These are phyloP conservation scores for Phytophthora brassicae DNA, from an alignment of 352 stramenopile species.

Conservation along the genomic window DNA sequence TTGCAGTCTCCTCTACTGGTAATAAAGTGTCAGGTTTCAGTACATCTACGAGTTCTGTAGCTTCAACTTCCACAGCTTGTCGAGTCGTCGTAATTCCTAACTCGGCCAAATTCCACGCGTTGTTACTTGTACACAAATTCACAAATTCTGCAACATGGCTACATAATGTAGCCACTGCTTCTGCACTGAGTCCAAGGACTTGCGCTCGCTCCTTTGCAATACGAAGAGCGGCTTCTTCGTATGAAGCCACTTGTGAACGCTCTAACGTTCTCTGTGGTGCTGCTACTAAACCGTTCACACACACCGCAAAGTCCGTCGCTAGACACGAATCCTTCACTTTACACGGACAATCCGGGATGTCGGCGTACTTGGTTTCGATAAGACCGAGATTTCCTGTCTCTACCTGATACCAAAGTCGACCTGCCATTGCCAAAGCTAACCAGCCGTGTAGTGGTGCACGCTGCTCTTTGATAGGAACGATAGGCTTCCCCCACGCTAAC, in stretches of 20 bases:
- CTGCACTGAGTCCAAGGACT: constrained; percentile 19
- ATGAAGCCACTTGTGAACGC: constrained; percentile 15
- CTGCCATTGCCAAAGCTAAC: constrained; percentile 48
- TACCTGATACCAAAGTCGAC: constrained; percentile 61
- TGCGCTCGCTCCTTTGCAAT: constrained; percentile 24
- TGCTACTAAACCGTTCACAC: constrained; percentile 38
- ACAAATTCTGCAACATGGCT: constrained; percentile 10
- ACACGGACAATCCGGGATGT: constrained; percentile 45
- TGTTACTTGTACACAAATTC: not conserved
- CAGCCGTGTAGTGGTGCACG: constrained; percentile 34
- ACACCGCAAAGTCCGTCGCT: constrained; percentile 47
- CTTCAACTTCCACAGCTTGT: constrained; percentile 22
- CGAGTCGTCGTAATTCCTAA: constrained; percentile 23
- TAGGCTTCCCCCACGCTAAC: constrained; percentile 34
- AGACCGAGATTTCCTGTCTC: constrained; percentile 33
- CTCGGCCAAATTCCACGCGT: not conserved
- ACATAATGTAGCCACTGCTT: constrained; percentile 7
- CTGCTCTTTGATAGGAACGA: constrained; percentile 48
- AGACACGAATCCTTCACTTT: constrained; percentile 52
- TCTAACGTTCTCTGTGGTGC: constrained; percentile 12
- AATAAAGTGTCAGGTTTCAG: constrained; percentile 23
- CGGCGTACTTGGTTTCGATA: constrained; percentile 39
- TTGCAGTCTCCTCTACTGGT: constrained; percentile 18
- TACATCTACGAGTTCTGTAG: not conserved
- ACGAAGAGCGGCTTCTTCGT: constrained; percentile 17